phyloP scores from a whole-genome alignment of 2,329 filamentous ascomycete genomes.

The Cercospora sp. region DNA sequence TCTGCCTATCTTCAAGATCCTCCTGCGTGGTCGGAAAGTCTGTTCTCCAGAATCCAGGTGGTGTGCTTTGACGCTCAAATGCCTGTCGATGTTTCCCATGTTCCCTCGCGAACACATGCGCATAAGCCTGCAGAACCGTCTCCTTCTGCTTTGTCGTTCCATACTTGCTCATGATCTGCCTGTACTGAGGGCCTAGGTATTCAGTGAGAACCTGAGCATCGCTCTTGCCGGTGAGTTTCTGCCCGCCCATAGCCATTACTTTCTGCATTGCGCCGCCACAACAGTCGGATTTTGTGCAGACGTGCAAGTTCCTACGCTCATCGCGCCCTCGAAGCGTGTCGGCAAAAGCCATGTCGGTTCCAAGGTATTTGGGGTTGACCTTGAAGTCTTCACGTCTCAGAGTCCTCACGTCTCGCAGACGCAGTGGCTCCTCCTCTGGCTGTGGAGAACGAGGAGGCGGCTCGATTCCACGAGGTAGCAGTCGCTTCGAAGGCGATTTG shows the following conservation, averaged over 20 bases:
- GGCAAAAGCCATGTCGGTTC: constrained; percentile 71
- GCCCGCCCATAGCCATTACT: constrained; percentile 53
- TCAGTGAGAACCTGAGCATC: constrained; percentile 33
- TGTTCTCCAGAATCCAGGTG: constrained; percentile 85
- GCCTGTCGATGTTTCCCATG: constrained; percentile 76
- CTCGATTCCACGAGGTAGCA: constrained; percentile 13
- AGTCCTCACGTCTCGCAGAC: constrained; percentile 57
- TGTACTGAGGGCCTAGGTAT: constrained; percentile 33
- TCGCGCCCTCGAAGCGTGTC: constrained; percentile 72
- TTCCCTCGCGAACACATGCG: constrained; percentile 69
- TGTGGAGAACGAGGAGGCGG: constrained; percentile 28
- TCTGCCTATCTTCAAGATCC: constrained; percentile 62
- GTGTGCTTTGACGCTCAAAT: constrained; percentile 69
- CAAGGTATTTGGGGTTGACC: constrained; percentile 71
- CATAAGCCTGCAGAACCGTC: constrained; percentile 73
- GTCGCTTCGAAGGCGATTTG: constrained; percentile 11
- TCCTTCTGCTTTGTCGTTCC: constrained; percentile 59
- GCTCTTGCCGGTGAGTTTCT: constrained; percentile 25
- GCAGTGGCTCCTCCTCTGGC: constrained; percentile 51
- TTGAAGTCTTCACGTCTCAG: constrained; percentile 75
- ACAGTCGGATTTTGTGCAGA: constrained; percentile 73
- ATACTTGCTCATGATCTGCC: constrained; percentile 27
- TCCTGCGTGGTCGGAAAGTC: constrained; percentile 92
- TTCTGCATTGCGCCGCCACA: constrained; percentile 70
- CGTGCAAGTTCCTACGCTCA: constrained; percentile 68